Base-by-base conservation (phyloP, 1,139 yeast species). In the Trichomonascaceae sp. region DNA sequence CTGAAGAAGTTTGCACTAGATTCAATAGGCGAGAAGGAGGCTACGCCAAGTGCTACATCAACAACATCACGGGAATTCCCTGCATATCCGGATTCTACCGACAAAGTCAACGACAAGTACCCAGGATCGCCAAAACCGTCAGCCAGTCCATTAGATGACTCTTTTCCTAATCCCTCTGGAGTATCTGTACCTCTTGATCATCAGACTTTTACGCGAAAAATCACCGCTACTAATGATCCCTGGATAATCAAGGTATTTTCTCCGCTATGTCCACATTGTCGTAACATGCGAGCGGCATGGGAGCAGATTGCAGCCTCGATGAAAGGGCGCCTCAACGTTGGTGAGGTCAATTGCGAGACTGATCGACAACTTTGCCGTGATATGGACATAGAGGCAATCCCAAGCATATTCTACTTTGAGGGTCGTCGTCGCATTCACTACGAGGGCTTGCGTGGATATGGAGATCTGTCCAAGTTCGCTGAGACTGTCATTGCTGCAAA, bases 201-300 rank as follows among this genome's bases (percentile, higher is more conserved):
- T 36, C 55, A 59, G 8, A 51, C 57, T 3, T 65, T 64, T 51
- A 58, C 58, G 44, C 53, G 60, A 20, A 55, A 54, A 12, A 64
- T 64, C 15, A 57, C 61, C 5, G 61, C 59, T 22, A 61, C 61
- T 12, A 46, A 58, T 18, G 69, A 70, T 45, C 70, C 72, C 8
- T 74, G 77, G 75, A 61, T 74, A 53, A 60, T 75, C 64, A 71
- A 71, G 61, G 73, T 74, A 58, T 70, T 65, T 57, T 68, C 73
- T 1, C 75, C 76, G 2, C 58, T 64, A 53, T 72, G 76, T 58
- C 67, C 71, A 12, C 72, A 71, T 60, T 73, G 77, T 58, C 58
- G 55, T 19, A 63, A 63, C n/a, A 62, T 71, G 65, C 67, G 63
- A 10, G 69, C 72, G 5, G 70, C 69, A 15, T 74, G 76, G 75